These are phyloP conservation scores for Solanum hybrid DNA, from an alignment of 305 asterid species.

Conservation along the genomic window DNA sequence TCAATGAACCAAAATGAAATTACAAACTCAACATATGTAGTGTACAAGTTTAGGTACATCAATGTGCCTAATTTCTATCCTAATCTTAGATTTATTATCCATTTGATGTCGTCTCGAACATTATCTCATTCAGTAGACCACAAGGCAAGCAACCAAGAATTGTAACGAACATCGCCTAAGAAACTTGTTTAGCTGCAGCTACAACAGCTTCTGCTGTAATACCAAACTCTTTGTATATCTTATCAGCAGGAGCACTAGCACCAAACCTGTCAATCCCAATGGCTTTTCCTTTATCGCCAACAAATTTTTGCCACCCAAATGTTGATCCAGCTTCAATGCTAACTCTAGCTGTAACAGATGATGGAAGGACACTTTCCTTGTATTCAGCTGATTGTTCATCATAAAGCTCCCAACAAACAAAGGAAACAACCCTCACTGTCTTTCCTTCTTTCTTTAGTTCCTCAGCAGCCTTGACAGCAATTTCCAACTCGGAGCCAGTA, in stretches of 20 bases:
- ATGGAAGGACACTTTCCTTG: slow-evolving; percentile 84
- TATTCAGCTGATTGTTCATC: slow-evolving; percentile 64
- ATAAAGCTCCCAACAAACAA: slow-evolving; percentile 83
- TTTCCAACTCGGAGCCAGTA: slow-evolving; percentile 93
- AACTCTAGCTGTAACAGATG: slow-evolving; percentile 76
- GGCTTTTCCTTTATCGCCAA: slow-evolving; percentile 66
- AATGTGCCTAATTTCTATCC: not conserved
- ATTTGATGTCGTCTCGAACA: not conserved
- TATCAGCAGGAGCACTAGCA: slow-evolving; percentile 97
- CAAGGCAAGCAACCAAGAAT: not conserved
- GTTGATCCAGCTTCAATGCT: slow-evolving; percentile 87
- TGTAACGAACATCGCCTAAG: slow-evolving; percentile 9
- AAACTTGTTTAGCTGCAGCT: slow-evolving; percentile 69
- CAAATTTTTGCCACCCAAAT: slow-evolving; percentile 68
- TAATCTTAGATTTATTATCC: not conserved
- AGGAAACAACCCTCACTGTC: slow-evolving; percentile 70
- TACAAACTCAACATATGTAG: not conserved
- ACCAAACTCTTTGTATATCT: slow-evolving; percentile 79
- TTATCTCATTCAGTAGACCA: not conserved
- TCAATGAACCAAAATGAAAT: not conserved
- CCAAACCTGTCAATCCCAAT: slow-evolving; percentile 80
- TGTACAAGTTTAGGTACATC: slow-evolving; percentile 1
- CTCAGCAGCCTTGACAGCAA: slow-evolving; percentile 86
- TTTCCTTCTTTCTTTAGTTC: slow-evolving; percentile 83
- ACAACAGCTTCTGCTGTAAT: slow-evolving; percentile 74